Evolutionary conservation across 1,139 yeast genomes (phyloP).

Genomic region (Arxiozyma slooffiae): DNA sequence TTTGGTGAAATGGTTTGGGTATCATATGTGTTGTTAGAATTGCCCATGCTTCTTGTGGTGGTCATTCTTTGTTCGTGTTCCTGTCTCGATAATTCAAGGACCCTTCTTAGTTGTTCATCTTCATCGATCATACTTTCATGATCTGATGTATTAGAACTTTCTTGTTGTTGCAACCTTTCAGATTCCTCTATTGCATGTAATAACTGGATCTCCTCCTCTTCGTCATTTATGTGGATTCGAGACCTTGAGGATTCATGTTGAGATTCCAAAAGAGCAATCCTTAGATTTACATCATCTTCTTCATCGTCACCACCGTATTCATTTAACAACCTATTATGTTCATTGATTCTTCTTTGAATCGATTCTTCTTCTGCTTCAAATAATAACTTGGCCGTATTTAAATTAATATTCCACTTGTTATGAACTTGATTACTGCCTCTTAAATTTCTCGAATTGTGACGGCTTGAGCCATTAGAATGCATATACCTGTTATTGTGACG

Average conservation of each 20-base stretch:
- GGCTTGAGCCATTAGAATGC: constrained; percentile 8
- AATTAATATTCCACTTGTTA: constrained; percentile 25
- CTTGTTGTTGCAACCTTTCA: constrained; percentile 40
- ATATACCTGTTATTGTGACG: neutral
- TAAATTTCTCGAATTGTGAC: constrained; percentile 3
- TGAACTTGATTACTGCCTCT: constrained; percentile 4
- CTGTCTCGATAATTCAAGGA: constrained; percentile 32
- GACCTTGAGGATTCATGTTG: constrained; percentile 11
- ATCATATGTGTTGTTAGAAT: neutral
- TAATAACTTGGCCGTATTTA: constrained; percentile 23
- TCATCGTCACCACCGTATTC: constrained; percentile 30
- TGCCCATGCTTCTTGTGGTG: neutral
- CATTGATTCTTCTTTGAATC: constrained; percentile 17
- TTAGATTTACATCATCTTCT: constrained; percentile 37
- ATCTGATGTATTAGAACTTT: constrained; percentile 3
- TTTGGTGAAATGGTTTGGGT: neutral
- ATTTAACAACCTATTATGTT: constrained; percentile 17
- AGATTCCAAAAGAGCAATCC: constrained; percentile 37
- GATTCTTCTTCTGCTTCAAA: constrained; percentile 28
- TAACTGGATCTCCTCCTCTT: constrained; percentile 14
- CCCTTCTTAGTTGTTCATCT: constrained; percentile 31
- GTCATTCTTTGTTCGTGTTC: constrained; percentile 1
- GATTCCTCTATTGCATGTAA: constrained; percentile 23
- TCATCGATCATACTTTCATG: constrained; percentile 17
- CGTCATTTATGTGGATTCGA: neutral